Evolutionary conservation across 2,329 filamentous ascomycete genomes (phyloP).

Genomic region (Didymella glomerata): DNA sequence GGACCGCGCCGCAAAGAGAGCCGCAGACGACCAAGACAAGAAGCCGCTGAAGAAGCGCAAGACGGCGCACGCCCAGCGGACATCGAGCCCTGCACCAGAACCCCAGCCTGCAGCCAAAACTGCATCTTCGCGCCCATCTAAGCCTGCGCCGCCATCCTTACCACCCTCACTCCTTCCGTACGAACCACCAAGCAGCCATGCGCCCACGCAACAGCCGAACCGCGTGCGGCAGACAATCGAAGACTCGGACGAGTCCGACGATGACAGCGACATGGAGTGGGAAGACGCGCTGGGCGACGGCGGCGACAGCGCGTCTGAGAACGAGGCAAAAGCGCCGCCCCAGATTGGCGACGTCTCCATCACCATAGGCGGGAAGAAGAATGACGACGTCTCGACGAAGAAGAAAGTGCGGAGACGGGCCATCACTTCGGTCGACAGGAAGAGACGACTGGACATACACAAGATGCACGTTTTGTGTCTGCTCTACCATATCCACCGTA

Average conservation of each 20-base stretch:
- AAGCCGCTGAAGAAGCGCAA: slow-evolving; percentile 52
- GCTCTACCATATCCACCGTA: slow-evolving; percentile 75
- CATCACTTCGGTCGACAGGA: slow-evolving; percentile 65
- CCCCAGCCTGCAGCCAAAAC: background rate
- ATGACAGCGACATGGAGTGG: slow-evolving; percentile 68
- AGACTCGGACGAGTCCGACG: slow-evolving; percentile 64
- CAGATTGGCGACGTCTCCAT: slow-evolving; percentile 53
- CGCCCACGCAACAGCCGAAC: slow-evolving; percentile 23
- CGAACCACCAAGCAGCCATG: slow-evolving; percentile 15
- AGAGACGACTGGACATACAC: slow-evolving; percentile 76
- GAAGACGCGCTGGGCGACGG: slow-evolving; percentile 59
- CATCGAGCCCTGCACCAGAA: slow-evolving; percentile 13
- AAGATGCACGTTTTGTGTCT: slow-evolving; percentile 87
- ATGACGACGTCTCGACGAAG: slow-evolving; percentile 43
- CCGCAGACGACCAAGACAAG: slow-evolving; percentile 41
- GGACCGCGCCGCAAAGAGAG: slow-evolving; percentile 43
- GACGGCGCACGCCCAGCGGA: slow-evolving; percentile 28
- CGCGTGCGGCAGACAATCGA: slow-evolving; percentile 52
- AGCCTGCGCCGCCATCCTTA: slow-evolving; percentile 8
- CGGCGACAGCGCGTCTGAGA: slow-evolving; percentile 38
- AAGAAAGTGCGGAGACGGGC: slow-evolving; percentile 58
- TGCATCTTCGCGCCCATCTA: background rate
- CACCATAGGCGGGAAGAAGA: slow-evolving; percentile 49
- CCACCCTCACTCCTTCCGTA: slow-evolving; percentile 23
- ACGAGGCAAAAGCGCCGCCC: slow-evolving; percentile 38